Conservation (phyloP, 768 basidiomycete genomes). For the Chalciporus pseudorubinellus region DNA sequence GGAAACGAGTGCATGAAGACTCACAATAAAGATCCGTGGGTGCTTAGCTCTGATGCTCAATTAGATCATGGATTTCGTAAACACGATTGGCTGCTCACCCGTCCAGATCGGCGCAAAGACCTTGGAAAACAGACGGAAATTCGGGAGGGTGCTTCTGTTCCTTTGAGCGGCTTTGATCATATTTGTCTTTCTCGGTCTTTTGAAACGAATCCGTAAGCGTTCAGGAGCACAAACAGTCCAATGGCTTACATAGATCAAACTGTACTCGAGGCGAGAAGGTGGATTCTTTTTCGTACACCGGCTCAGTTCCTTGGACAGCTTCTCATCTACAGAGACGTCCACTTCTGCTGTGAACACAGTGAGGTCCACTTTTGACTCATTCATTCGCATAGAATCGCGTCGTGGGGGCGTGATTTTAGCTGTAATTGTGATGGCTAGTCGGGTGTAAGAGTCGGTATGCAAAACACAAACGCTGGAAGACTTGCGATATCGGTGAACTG, state of each 20-base stretch:
- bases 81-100: constrained; percentile 3
- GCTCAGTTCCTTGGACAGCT: neutral
- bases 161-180: neutral
- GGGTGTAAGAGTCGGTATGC: neutral
- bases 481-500: constrained; percentile 61
- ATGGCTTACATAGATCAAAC: constrained; percentile 2
- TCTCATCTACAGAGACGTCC: neutral
- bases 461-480: neutral
- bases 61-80: neutral
- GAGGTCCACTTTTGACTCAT: constrained; percentile 15
- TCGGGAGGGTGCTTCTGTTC: neutral
- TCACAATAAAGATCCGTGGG: constrained; percentile 14
- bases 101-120: constrained; percentile 5
- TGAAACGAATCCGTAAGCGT: neutral
- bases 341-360: constrained; percentile 27
- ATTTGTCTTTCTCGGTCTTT: constrained; percentile 4
- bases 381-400: constrained; percentile 37
- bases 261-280: neutral
- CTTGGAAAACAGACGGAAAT: constrained; percentile 2
- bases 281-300: constrained; percentile 4
- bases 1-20: neutral
- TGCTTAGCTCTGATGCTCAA: constrained; percentile 7
- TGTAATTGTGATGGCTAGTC: constrained; percentile 65
- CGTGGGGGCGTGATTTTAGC: constrained; percentile 78
- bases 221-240: neutral